Evolutionary conservation across 768 basidiomycete species (phyloP), one percentile per base, ranked within the genome.

Genomic region (Lactarius trivialis): DNA sequence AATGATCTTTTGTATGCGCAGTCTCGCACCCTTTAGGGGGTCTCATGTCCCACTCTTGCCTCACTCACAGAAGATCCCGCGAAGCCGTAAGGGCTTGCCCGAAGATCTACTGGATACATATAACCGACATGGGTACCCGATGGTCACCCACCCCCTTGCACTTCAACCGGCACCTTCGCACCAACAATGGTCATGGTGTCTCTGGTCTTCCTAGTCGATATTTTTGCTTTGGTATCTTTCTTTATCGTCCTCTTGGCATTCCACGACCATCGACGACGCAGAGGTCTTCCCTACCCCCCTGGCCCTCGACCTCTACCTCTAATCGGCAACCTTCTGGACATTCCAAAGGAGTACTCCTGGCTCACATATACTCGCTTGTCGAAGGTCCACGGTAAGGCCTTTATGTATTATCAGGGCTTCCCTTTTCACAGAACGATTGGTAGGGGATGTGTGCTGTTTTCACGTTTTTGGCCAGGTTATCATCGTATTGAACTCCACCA

Each of bases 401-500:
- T 11, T 11, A 14, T 9, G 9, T 19, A 11, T 17, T n/a, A 45
- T 37, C 17, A 32, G 2, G 36, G 34, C 6, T 5, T 4, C 55
- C 15, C 28, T 41, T 3, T 36, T 21, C 21, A 36, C 9, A 48
- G 49, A 14, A 39, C 2, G 21, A 14, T 9, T 4, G 14, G 12
- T 26, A 43, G 54, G 21, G 33, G 21, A 58, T 24, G 21, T n/a
- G 14, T 2, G 60, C 12, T 34, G 36, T 61, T 58, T 77, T 52
- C 70, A 70, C 39, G 61, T 82, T 28, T 70, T 85, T 36, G 76
- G 78, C 28, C 78, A 78, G 58, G 75, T 77, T 15, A 76, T 81
- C 69, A 65, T 85, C 55, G 71, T 85, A 55, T 70, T 85, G 36
- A 82, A 78, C 70, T 77, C 76, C 58, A 60, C 73, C 63, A 73